Percentiles rank a stretch among this genome's conserved stretches.
phyloP scores from a whole-genome alignment of 768 basidiomycete genomes.

The Agrocybe chaxingu region DNA sequence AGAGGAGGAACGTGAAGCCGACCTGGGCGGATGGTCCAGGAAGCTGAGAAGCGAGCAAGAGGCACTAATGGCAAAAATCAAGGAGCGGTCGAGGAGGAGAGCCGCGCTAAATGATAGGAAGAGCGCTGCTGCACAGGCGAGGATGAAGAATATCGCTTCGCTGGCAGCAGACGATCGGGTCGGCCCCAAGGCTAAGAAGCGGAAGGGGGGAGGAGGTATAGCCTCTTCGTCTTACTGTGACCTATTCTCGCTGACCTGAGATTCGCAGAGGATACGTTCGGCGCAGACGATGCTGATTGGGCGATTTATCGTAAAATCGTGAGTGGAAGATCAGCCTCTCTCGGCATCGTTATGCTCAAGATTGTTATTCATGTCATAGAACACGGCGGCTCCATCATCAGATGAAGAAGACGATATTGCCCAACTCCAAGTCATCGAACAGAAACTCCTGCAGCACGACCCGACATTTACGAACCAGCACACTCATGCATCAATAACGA shows the following conservation, averaged over 20 bases:
- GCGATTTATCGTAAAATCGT: constrained; percentile 97
- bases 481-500: constrained; percentile 75
- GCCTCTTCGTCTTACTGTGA: neutral
- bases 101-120: constrained; percentile 88
- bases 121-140: constrained; percentile 89
- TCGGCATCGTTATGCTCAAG: neutral
- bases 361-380: constrained; percentile 35
- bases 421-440: constrained; percentile 72
- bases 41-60: constrained; percentile 79
- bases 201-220: constrained; percentile 77
- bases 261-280: constrained; percentile 82
- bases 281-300: constrained; percentile 95
- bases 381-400: constrained; percentile 68
- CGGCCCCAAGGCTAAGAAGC: constrained; percentile 66
- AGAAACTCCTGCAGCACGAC: constrained; percentile 78
- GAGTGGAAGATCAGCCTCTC: constrained; percentile 18
- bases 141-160: constrained; percentile 95
- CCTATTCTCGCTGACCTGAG: constrained; percentile 2
- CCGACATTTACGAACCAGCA: constrained; percentile 79
- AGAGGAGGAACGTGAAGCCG: constrained; percentile 69
- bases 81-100: constrained; percentile 73
- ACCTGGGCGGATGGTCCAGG: constrained; percentile 71
- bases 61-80: constrained; percentile 79
- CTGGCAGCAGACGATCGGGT: constrained; percentile 85
- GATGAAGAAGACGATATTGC: constrained; percentile 88